Percentiles rank a stretch among this genome's conserved stretches.
These are phyloP conservation scores for Meira nashicola DNA, from an alignment of 1,284 basidiomycete species.

Conservation along the genomic window DNA sequence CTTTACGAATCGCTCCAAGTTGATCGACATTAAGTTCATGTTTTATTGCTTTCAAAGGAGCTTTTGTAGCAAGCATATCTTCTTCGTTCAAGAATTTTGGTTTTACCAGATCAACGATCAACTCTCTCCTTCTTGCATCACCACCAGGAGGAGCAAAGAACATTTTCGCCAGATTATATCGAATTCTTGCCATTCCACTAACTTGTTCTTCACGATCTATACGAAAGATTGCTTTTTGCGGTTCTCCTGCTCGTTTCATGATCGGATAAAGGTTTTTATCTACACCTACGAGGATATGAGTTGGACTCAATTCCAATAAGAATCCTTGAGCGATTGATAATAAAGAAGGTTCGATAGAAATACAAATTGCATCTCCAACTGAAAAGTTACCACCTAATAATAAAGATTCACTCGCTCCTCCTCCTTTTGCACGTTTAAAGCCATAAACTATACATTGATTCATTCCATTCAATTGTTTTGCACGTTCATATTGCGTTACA, in stretches of 20 bases:
- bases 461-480: slow-evolving; percentile 11
- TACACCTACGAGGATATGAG: slow-evolving; percentile 68
- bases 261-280: slow-evolving; percentile 66
- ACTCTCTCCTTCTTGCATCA: slow-evolving; percentile 59
- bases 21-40: slow-evolving; percentile 70
- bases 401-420: slow-evolving; percentile 46
- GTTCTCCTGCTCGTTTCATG: slow-evolving; percentile 26
- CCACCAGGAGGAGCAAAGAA: slow-evolving; percentile 67
- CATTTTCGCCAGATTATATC: slow-evolving; percentile 81
- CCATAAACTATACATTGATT: slow-evolving; percentile 62
- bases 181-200: slow-evolving; percentile 76
- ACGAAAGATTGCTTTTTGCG: slow-evolving; percentile 61
- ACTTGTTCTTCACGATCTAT: slow-evolving; percentile 90
- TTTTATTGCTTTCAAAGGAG: background rate
- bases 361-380: slow-evolving; percentile 72
- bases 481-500: background rate
- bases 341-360: slow-evolving; percentile 75
- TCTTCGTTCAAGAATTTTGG: slow-evolving; percentile 60
- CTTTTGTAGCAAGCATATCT: no score
- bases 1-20: slow-evolving; percentile 66
- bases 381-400: slow-evolving; percentile 75
- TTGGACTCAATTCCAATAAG: slow-evolving; percentile 67
- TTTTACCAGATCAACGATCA: slow-evolving; percentile 73
- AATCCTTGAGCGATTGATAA: slow-evolving; percentile 80
- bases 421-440: slow-evolving; percentile 57